Base-by-base conservation (phyloP, 192 early-diverging fungal species). In the Coemansia sp. region DNA sequence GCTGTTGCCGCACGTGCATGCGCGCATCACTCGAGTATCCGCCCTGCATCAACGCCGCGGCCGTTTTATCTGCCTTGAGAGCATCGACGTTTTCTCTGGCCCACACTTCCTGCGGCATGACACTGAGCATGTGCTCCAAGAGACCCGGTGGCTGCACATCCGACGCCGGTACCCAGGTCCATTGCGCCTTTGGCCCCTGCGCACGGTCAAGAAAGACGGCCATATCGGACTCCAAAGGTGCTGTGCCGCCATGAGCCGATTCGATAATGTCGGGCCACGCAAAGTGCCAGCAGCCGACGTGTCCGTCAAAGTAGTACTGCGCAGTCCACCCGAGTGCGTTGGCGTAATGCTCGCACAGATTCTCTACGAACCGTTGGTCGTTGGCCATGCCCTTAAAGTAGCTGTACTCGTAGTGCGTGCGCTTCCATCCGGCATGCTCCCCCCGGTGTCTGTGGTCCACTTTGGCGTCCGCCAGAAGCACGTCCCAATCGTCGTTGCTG, bases 221-320 rank as follows among this genome's bases (percentile, higher is more conserved):
- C 15, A 73, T 23, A 33, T 73, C 70, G 2, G 70, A 66, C 15
- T 54, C 47, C 28, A 73, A 15, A 1, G 70, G 70, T 2, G 63
- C 62, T 0, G 51, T 34, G 8, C 55, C 54, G 4, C 17, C 3
- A 3, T 42, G 14, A 2, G 46, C 15, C 5, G 43, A 11, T 17
- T 46, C 50, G 9, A 64, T 57, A 13, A 64, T 49, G 8, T 46
- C 58, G 0, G 69, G 69, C 69, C 69, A 72, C 7, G 43, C 33
- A 45, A 66, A 65, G 13, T 53, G 41, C 70, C 70, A 73, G 58
- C 63, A 58, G 29, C 54, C 40, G 2, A 66, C 70, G 1, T 38
- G 15, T 11, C 58, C 53, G 0, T 28, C 24, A 58, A 73, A 73
- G 47, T 61, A 73, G 30, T 66, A 66, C 35, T 29, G 46, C 1